Evolutionary conservation across 2,329 filamentous ascomycete species (phyloP).

Genomic region (Aspergillus novoparasiticus): DNA sequence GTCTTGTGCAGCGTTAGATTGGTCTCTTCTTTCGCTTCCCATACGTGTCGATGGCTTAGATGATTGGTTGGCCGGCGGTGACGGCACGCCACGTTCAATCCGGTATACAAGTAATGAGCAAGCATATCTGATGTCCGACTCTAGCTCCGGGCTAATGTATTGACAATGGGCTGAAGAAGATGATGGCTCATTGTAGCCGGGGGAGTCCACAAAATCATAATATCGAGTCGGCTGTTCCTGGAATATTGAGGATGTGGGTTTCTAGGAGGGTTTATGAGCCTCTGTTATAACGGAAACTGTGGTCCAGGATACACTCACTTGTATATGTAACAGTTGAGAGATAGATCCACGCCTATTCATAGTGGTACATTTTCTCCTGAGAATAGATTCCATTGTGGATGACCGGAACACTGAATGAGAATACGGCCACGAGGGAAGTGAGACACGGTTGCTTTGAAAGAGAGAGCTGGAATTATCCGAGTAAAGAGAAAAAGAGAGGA

Average conservation of each 20-base stretch:
- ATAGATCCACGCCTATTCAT: conserved; percentile 15
- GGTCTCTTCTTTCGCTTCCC: not conserved
- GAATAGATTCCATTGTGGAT: conserved; percentile 18
- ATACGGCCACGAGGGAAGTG: not conserved
- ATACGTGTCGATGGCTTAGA: not conserved
- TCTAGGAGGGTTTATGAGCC: conserved; percentile 14
- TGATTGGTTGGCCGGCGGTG: conserved; percentile 1
- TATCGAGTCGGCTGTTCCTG: conserved; percentile 23
- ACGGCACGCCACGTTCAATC: conserved; percentile 28
- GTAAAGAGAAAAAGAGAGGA: not conserved
- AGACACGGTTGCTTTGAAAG: not conserved
- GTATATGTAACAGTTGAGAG: conserved; percentile 14
- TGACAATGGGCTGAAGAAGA: conserved; percentile 40
- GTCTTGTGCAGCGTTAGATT: too few species aligned
- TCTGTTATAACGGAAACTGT: not conserved
- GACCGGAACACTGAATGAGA: not conserved
- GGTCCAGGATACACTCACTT: conserved; percentile 11
- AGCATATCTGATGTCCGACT: conserved; percentile 37
- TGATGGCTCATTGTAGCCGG: conserved; percentile 31
- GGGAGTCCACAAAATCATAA: conserved; percentile 41
- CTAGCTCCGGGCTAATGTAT: conserved; percentile 34
- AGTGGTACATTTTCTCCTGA: conserved; percentile 10
- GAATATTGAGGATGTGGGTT: conserved; percentile 17
- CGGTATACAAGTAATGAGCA: conserved; percentile 36
- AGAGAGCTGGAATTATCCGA: not conserved